phyloP scores from a whole-genome alignment of 441 rosid genomes.

The Biscutella laevigata region DNA sequence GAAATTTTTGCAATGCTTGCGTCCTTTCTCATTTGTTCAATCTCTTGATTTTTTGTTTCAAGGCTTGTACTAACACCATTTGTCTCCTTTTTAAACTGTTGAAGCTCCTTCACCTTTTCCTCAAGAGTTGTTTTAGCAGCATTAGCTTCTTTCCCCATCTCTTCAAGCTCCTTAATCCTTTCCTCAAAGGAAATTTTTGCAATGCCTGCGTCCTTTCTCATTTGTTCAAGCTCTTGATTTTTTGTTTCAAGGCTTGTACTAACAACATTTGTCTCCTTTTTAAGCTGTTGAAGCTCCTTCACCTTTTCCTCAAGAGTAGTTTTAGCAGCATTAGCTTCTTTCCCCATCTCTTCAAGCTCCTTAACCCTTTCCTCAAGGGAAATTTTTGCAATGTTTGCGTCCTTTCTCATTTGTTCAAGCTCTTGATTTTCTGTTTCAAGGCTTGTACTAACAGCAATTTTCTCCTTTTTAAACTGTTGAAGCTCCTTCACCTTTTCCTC shows the following conservation, averaged over 20 bases:
- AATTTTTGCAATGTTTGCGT: slow-evolving; percentile 33
- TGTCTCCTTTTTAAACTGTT: slow-evolving; percentile 33
- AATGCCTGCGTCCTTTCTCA: slow-evolving; percentile 38
- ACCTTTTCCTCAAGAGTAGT: slow-evolving; percentile 37
- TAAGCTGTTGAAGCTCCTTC: slow-evolving; percentile 32
- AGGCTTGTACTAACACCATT: slow-evolving; percentile 32
- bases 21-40: slow-evolving; percentile 31
- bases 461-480: slow-evolving; percentile 30
- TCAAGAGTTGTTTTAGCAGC: slow-evolving; percentile 35
- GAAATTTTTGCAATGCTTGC: slow-evolving; percentile 33
- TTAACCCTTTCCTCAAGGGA: slow-evolving; percentile 47
- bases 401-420: slow-evolving; percentile 32
- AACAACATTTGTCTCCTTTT: slow-evolving; percentile 31
- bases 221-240: slow-evolving; percentile 26
- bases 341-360: slow-evolving; percentile 33
- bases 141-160: slow-evolving; percentile 36
- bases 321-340: slow-evolving; percentile 34
- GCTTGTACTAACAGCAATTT: slow-evolving; percentile 29
- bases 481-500: slow-evolving; percentile 39
- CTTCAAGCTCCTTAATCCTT: slow-evolving; percentile 35
- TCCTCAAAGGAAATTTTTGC: slow-evolving; percentile 39
- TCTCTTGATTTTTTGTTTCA: slow-evolving; percentile 36
- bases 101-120: slow-evolving; percentile 34
- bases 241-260: slow-evolving; percentile 38
- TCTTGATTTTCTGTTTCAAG: slow-evolving; percentile 40